These are phyloP conservation scores for Chytriomyces sp. DNA, from an alignment of 192 early-diverging fungal genomes.

Conservation along the genomic window DNA sequence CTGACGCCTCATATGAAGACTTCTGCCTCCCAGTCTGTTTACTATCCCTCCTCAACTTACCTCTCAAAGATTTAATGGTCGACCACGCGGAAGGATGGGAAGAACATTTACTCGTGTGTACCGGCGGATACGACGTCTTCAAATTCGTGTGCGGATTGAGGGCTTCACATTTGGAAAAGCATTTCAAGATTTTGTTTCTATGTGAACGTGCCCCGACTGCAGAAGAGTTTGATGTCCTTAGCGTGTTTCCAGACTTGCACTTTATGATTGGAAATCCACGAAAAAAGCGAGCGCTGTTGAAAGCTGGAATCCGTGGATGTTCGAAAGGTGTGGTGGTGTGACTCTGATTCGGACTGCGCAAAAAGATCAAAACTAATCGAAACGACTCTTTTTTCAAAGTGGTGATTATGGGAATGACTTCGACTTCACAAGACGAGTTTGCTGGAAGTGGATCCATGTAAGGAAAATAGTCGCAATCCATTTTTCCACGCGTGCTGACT, in stretches of 20 bases:
- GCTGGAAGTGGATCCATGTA: conserved; percentile 15
- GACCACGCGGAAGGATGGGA: conserved; percentile 19
- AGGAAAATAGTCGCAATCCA: no score
- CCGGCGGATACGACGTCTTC: conserved; percentile 47
- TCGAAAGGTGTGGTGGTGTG: conserved; percentile 30
- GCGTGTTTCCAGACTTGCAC: conserved; percentile 46
- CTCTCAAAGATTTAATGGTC: conserved; percentile 5
- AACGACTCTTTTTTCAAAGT: not conserved
- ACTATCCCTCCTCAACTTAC: not conserved
- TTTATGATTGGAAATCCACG: conserved; percentile 51
- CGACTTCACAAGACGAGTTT: conserved; percentile 14
- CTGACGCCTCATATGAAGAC: conserved; percentile 28
- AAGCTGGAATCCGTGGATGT: conserved; percentile 40
- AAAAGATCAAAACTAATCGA: not conserved
- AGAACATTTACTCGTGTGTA: conserved; percentile 47
- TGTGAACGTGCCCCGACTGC: conserved; percentile 34
- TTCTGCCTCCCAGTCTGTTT: conserved; percentile 12
- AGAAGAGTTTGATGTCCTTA: conserved; percentile 38
- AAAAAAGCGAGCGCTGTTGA: conserved; percentile 30
- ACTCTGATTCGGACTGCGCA: not conserved
- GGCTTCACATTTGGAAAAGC: conserved; percentile 32
- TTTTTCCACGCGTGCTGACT: no score
- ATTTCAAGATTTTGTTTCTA: conserved; percentile 46
- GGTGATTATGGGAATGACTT: conserved; percentile 19
- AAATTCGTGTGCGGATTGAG: conserved; percentile 52